Conservation (phyloP, 169 alveolate genomes). For the Besnoitia besnoiti region DNA sequence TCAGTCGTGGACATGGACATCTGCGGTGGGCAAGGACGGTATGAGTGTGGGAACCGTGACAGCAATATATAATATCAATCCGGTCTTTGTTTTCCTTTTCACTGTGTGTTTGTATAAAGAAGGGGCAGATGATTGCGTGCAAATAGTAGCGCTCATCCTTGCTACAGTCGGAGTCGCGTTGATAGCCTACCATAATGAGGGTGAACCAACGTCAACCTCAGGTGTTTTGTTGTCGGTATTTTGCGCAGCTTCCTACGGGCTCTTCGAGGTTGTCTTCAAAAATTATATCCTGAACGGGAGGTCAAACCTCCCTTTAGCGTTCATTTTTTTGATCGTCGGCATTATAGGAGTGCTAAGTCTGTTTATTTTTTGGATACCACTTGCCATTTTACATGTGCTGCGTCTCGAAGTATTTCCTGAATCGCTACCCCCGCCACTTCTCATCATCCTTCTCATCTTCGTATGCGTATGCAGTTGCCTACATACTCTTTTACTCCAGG, state of each 20-base stretch:
- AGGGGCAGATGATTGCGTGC: constrained; percentile 39
- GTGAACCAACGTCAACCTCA: constrained; percentile 56
- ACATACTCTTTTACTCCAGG: constrained; percentile 40
- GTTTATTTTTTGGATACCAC: constrained; percentile 51
- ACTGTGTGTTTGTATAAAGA: constrained; percentile 14
- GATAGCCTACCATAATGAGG: constrained; percentile 57
- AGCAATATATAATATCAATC: constrained; percentile 58
- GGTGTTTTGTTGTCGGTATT: constrained; percentile 36
- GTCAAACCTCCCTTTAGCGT: constrained; percentile 34
- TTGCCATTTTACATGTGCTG: constrained; percentile 18
- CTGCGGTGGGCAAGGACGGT: constrained; percentile 59
- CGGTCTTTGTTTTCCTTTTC: constrained; percentile 58
- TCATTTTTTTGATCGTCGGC: constrained; percentile 44
- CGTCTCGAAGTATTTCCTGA: constrained; percentile 34
- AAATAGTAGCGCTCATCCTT: constrained; percentile 39
- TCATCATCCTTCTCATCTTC: constrained; percentile 27
- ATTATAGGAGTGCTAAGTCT: constrained; percentile 49
- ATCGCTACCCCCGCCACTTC: constrained; percentile 37
- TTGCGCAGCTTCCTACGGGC: constrained; percentile 40
- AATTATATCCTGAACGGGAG: constrained; percentile 26
- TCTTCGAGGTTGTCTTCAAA: constrained; percentile 63
- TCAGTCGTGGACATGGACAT: constrained; percentile 64
- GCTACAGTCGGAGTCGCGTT: constrained; percentile 63
- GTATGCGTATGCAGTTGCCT: constrained; percentile 34
- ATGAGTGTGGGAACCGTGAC: constrained; percentile 65